A percentile compares a stretch with the other conserved stretches of the same genome.
phyloP scores from a whole-genome alignment of 2,329 filamentous ascomycete species.

The Botrytis elliptica region DNA sequence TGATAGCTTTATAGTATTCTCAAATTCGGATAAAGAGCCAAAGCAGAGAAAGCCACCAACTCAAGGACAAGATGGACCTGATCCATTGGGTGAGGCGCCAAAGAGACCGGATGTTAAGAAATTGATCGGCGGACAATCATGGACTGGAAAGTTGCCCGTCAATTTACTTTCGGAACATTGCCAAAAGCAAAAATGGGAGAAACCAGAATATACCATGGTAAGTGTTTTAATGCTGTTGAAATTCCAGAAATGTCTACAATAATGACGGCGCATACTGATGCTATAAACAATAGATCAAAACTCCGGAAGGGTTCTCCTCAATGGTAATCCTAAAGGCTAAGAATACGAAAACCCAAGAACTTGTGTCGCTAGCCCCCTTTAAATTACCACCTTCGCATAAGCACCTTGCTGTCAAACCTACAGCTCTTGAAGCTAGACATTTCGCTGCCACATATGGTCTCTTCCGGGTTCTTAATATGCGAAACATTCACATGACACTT shows the following conservation, averaged over 20 bases:
- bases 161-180: constrained; percentile 93
- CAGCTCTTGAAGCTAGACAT: constrained; percentile 85
- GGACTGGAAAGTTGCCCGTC: constrained; percentile 95
- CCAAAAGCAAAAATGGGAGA: constrained; percentile 93
- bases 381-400: constrained; percentile 75
- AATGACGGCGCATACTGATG: neutral
- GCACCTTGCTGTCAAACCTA: constrained; percentile 72
- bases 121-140: constrained; percentile 89
- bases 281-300: constrained; percentile 53
- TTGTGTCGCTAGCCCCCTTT: constrained; percentile 74
- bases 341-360: constrained; percentile 81
- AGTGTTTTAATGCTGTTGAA: constrained; percentile 27
- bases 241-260: neutral
- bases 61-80: constrained; percentile 32
- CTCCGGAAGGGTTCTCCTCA: constrained; percentile 71
- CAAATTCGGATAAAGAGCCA: constrained; percentile 56
- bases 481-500: constrained; percentile 91
- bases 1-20: constrained; percentile 56
- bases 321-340: constrained; percentile 74
- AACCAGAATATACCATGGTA: constrained; percentile 85
- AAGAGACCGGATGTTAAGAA: constrained; percentile 65
- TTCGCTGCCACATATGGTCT: constrained; percentile 90
- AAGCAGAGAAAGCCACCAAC: constrained; percentile 36
- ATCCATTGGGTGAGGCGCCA: constrained; percentile 36
- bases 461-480: constrained; percentile 90